A percentile compares a stretch with the other conserved stretches of the same genome.
These are phyloP conservation scores for Kwoniella shandongensis DNA, from an alignment of 768 basidiomycete genomes.

Conservation along the genomic window DNA sequence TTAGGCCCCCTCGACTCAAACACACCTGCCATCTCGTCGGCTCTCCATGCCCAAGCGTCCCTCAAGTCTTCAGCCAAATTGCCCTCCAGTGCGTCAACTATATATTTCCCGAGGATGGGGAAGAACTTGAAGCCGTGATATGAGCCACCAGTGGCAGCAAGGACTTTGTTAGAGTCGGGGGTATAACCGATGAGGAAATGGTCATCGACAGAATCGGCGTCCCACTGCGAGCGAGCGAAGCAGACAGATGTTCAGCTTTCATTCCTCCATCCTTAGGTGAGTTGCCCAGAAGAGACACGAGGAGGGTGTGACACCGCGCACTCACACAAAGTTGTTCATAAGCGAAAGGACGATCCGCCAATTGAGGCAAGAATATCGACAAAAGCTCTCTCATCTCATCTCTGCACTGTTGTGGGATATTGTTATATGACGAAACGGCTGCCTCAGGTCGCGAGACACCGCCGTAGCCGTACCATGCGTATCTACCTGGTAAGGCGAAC, in stretches of 20 bases:
- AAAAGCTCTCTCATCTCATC: slow-evolving; percentile 5
- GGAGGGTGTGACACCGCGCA: background rate
- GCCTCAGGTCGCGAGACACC: slow-evolving; percentile 5
- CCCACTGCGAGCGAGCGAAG: background rate
- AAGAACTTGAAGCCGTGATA: slow-evolving; percentile 11
- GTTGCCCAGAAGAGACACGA: too few relatives aligned
- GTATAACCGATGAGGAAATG: slow-evolving; percentile 3
- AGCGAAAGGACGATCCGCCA: slow-evolving; percentile 1
- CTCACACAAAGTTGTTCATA: slow-evolving; percentile 8
- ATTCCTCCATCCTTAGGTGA: background rate
- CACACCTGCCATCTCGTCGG: background rate
- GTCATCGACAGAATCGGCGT: slow-evolving; percentile 7
- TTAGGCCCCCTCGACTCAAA: background rate
- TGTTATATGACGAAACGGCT: slow-evolving; percentile 6
- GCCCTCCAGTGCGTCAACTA: slow-evolving; percentile 4
- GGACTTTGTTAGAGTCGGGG: slow-evolving; percentile 1
- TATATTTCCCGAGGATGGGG: slow-evolving; percentile 1
- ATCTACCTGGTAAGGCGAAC: slow-evolving; percentile 6
- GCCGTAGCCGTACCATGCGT: slow-evolving; percentile 5
- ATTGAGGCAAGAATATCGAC: slow-evolving; percentile 1
- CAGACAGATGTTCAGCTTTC: background rate
- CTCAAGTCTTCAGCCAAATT: background rate
- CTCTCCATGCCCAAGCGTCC: background rate
- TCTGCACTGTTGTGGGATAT: background rate
- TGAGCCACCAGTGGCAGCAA: slow-evolving; percentile 2